phyloP scores from a whole-genome alignment of 441 rosid species.

The Corymbia citriodora region DNA sequence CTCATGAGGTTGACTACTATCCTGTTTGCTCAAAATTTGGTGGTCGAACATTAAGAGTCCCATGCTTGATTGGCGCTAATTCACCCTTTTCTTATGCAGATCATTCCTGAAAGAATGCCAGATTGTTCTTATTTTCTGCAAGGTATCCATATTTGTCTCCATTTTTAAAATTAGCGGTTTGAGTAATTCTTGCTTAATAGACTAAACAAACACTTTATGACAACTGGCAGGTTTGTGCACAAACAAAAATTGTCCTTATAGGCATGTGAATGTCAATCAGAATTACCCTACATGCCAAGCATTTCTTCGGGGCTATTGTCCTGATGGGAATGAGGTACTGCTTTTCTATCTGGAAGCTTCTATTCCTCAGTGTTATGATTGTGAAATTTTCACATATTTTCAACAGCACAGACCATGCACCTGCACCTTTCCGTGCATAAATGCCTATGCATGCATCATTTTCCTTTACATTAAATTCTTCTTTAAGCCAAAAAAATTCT shows the following conservation, averaged over 20 bases:
- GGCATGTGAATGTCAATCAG: slow-evolving; percentile 96
- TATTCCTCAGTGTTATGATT: background rate
- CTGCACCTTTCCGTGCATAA: background rate
- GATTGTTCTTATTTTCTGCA: slow-evolving; percentile 94
- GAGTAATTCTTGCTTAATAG: background rate
- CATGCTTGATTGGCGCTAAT: background rate
- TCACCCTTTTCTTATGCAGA: slow-evolving; percentile 40
- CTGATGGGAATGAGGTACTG: slow-evolving; percentile 86
- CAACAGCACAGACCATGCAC: background rate
- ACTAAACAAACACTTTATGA: slow-evolving; percentile 13
- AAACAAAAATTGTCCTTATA: slow-evolving; percentile 72
- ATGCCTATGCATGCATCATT: background rate
- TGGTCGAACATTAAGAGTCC: background rate
- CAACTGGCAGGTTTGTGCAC: slow-evolving; percentile 76
- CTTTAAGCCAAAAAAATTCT: background rate
- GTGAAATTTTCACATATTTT: background rate
- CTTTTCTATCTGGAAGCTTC: background rate
- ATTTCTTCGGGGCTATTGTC: slow-evolving; percentile 90
- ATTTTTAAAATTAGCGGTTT: background rate
- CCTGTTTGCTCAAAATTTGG: slow-evolving; percentile 7
- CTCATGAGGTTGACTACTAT: slow-evolving; percentile 67
- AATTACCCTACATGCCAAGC: slow-evolving; percentile 76
- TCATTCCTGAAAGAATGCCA: slow-evolving; percentile 98
- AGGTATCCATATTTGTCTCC: slow-evolving; percentile 38
- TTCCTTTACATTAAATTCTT: background rate